Conservation (phyloP, 2,329 filamentous ascomycete genomes). For the Epichloe glyceriae region DNA sequence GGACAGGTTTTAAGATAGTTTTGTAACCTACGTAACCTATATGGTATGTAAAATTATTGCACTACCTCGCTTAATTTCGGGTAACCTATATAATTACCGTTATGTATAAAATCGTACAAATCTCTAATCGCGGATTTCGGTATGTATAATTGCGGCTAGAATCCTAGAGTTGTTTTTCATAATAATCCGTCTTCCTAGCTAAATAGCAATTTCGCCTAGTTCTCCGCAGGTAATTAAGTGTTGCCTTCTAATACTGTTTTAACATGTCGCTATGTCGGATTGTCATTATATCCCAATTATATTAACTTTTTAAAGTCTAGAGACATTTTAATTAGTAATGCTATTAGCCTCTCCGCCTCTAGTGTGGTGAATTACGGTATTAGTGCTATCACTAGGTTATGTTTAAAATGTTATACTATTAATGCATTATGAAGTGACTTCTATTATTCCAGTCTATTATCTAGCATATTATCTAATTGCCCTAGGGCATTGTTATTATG, state of each 20-base stretch:
- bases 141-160: too few species aligned
- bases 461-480: background rate
- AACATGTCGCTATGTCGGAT: too few species aligned
- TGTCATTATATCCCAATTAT: background rate
- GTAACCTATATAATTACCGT: background rate
- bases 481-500: too few species aligned
- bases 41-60: background rate
- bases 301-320: background rate
- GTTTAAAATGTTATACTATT: background rate
- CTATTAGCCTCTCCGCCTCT: background rate
- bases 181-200: background rate
- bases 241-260: too few species aligned
- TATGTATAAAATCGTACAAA: background rate
- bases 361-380: background rate
- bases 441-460: background rate
- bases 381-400: background rate
- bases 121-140: too few species aligned
- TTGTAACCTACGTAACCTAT: too few species aligned
- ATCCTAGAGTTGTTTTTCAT: background rate
- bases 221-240: too few species aligned
- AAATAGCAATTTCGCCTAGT: background rate
- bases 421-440: background rate
- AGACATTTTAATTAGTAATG: background rate
- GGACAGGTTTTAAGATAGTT: too few species aligned
- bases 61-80: background rate